Percentiles rank a stretch among this genome's conserved stretches.
phyloP scores from a whole-genome alignment of 2,329 filamentous ascomycete species.

The Verticillium isaacii region DNA sequence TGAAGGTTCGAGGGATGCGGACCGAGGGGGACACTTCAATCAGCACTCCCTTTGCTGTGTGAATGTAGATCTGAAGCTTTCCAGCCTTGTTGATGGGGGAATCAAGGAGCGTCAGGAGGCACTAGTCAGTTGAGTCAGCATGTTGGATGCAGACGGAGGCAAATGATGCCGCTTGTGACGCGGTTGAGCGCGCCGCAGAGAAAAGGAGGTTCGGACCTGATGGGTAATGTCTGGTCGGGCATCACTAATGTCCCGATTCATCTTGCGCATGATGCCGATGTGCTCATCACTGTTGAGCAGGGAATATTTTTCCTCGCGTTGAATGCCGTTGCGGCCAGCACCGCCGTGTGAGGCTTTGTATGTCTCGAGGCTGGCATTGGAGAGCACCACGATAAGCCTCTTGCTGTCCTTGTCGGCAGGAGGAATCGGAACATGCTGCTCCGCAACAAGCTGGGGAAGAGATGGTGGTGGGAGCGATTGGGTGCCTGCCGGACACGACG shows the following conservation, averaged over 20 bases:
- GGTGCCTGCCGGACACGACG: conserved; percentile 57
- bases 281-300: conserved; percentile 98
- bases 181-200: conserved; percentile 1
- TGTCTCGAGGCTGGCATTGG: conserved; percentile 95
- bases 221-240: conserved; percentile 97
- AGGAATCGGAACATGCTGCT: conserved; percentile 83
- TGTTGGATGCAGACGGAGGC: conserved; percentile 36
- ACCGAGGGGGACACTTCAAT: conserved; percentile 99
- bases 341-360: conserved; percentile 84
- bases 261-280: conserved; percentile 98
- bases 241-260: conserved; percentile 98
- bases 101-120: conserved; percentile 91
- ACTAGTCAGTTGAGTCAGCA: conserved; percentile 56
- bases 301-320: conserved; percentile 91
- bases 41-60: conserved; percentile 92
- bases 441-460: conserved; percentile 86
- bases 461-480: conserved; percentile 91
- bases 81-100: conserved; percentile 98
- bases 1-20: conserved; percentile 95
- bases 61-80: conserved; percentile 96
- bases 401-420: conserved; percentile 85
- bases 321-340: conserved; percentile 55
- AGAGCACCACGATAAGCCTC: conserved; percentile 90
- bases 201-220: conserved; percentile 61
- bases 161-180: conserved; percentile 1